Base-by-base conservation (phyloP, 2,329 filamentous ascomycete species). In the Xenoacremonium recifei region DNA sequence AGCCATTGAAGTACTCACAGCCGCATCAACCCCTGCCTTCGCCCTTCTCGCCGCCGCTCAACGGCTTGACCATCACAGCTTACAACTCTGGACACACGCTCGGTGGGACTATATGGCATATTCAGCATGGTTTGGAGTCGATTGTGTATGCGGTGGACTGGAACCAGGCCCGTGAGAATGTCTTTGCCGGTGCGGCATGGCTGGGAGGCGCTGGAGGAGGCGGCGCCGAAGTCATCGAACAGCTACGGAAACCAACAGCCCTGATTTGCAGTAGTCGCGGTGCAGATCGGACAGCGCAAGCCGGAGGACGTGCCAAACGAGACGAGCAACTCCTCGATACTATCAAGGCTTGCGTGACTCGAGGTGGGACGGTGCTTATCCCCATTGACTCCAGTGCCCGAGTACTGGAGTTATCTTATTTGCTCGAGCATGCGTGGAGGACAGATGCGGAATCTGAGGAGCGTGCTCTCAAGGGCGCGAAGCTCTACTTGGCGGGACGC, bases 131-230 rank as follows among this genome's bases (percentile, higher is more conserved):
- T 0, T 78, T 96, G 61, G 93, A 99, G 64, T 96, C 91, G 1
- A 92, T 99, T 31, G 91, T 99, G 1, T 97, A 99, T 58, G 92
- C 93, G 1, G 89, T 96, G 15, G 92, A 97, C 60, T 99, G 93
- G 93, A 96, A 96, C 57, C 91, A 96, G 67, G 89, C 87, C n/a
- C 82, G 89, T 54, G 93, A 99, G 63, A 95, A 96, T 67, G 90
- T 97, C 13, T 84, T 96, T 45, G 84, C 92, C 0, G 92, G 92
- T 49, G 93, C 93, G 17, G 90, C 92, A 19, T 97, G 93, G 89
- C 76, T 99, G 31, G 89, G 89, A 34, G 88, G 89, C 5, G 84
- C 84, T 17, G 87, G 85, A 21, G 82, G 80, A 1, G 88, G 88
- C 30, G 88, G 89, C 16, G 85, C 88, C 7, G 90, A 96, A 61